phyloP scores from a whole-genome alignment of 192 early-diverging fungal genomes.

The Podila epigama region DNA sequence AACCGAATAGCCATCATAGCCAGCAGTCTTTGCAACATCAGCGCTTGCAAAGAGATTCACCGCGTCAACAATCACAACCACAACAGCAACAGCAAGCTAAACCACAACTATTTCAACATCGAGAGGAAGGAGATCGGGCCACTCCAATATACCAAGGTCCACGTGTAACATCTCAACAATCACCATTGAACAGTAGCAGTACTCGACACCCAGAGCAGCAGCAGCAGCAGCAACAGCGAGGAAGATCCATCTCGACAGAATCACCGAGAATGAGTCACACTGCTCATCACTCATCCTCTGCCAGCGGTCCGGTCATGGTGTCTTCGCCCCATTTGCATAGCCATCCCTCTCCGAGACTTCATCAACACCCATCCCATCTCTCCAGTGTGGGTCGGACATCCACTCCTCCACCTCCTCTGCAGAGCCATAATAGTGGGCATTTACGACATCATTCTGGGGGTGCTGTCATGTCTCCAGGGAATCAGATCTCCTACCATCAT shows the following conservation, averaged over 20 bases:
- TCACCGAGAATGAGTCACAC: constrained; percentile 15
- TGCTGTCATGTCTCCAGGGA: not conserved
- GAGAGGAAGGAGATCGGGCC: too few species aligned
- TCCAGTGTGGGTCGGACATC: constrained; percentile 8
- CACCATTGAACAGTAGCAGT: too few species aligned
- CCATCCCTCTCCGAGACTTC: constrained; percentile 6
- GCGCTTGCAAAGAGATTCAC: not conserved
- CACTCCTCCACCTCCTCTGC: constrained; percentile 22
- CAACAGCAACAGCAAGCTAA: constrained; percentile 1
- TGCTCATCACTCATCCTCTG: constrained; percentile 2
- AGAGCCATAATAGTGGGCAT: constrained; percentile 6
- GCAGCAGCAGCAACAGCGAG: not conserved
- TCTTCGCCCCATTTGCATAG: constrained; percentile 13
- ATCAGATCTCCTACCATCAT: not conserved
- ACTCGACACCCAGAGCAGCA: too few species aligned
- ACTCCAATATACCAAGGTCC: too few species aligned
- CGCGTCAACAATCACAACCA: not conserved
- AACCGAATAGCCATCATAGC: not conserved
- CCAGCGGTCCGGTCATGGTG: constrained; percentile 4
- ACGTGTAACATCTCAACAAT: too few species aligned
- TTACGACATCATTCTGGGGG: not conserved
- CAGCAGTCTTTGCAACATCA: not conserved
- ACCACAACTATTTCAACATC: too few species aligned
- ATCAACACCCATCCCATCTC: constrained; percentile 5
- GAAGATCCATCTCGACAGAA: not conserved